These are phyloP conservation scores for Tarenaya hassleriana DNA, from an alignment of 345 rosid species.

Conservation along the genomic window DNA sequence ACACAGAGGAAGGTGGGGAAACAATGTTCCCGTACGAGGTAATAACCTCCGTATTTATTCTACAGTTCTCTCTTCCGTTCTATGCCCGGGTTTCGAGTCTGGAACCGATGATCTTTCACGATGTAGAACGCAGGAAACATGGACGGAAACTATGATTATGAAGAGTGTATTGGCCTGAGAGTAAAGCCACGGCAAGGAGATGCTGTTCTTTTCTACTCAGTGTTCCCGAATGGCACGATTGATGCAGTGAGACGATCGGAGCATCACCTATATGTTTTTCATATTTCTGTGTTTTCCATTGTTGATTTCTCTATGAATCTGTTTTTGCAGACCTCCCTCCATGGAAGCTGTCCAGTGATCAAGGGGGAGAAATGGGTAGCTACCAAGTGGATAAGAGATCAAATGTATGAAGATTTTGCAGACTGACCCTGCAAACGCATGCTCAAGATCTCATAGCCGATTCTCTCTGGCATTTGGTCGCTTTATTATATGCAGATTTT, in stretches of 20 bases:
- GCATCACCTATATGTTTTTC: not conserved
- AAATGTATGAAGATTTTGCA: conserved; percentile 12
- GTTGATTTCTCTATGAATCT: not conserved
- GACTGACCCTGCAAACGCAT: not conserved
- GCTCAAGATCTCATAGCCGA: too few species aligned
- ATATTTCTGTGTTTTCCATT: not conserved
- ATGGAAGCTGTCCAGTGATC: conserved; percentile 55
- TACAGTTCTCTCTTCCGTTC: not conserved
- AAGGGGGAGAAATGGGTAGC: conserved; percentile 69
- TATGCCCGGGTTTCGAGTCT: not conserved
- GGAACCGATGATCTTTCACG: conserved; percentile 3
- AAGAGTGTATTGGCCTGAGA: conserved; percentile 45
- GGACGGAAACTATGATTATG: conserved; percentile 41
- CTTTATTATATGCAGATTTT: too few species aligned
- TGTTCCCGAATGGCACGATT: conserved; percentile 51
- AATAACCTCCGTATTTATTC: conserved; percentile 8
- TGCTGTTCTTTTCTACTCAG: conserved; percentile 56
- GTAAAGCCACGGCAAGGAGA: conserved; percentile 62
- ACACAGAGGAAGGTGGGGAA: conserved; percentile 67
- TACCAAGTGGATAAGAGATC: conserved; percentile 66
- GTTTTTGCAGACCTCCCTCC: conserved; percentile 45
- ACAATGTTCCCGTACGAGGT: conserved; percentile 71
- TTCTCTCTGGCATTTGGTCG: too few species aligned
- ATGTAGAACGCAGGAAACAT: conserved; percentile 41
- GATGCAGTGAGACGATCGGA: conserved; percentile 35